These are phyloP conservation scores for Moringa oleifera DNA, from an alignment of 345 rosid genomes.

Conservation along the genomic window DNA sequence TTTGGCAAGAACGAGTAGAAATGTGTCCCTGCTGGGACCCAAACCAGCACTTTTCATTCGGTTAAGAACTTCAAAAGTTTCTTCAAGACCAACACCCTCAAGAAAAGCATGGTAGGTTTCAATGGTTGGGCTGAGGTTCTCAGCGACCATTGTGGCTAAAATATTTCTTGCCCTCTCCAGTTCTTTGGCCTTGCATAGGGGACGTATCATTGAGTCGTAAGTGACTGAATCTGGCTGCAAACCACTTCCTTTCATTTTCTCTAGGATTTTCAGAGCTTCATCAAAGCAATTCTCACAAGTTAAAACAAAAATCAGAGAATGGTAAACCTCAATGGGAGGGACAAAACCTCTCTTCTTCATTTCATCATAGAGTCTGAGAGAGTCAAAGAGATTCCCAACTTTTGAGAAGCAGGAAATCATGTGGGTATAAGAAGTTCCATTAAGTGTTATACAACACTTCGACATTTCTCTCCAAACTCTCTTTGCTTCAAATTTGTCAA, in stretches of 20 bases:
- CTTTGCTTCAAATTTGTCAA: constrained; percentile 75
- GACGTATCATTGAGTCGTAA: constrained; percentile 65
- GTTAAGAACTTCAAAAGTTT: constrained; percentile 44
- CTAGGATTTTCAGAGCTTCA: constrained; percentile 61
- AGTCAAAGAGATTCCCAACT: constrained; percentile 77
- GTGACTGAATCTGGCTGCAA: constrained; percentile 60
- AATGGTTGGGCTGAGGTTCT: constrained; percentile 43
- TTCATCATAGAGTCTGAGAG: constrained; percentile 73
- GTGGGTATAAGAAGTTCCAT: constrained; percentile 53
- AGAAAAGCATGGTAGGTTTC: constrained; percentile 83
- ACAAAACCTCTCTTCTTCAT: constrained; percentile 77
- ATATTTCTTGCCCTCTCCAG: constrained; percentile 56
- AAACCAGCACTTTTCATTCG: constrained; percentile 52
- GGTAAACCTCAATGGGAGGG: constrained; percentile 62
- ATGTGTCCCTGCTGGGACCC: constrained; percentile 57
- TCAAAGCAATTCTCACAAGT: constrained; percentile 59
- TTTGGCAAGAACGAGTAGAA: constrained; percentile 52
- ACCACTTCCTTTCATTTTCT: constrained; percentile 51
- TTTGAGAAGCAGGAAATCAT: constrained; percentile 86
- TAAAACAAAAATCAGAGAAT: constrained; percentile 66
- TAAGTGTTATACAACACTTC: constrained; percentile 52
- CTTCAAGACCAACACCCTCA: constrained; percentile 39
- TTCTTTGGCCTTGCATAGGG: constrained; percentile 53
- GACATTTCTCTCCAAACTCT: constrained; percentile 90
- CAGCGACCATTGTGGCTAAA: constrained; percentile 50